Percentiles rank a stretch among this genome's conserved stretches.
Evolutionary conservation across 2,329 filamentous ascomycete genomes (phyloP).

Genomic region (Berkeleyomyces rouxiae): DNA sequence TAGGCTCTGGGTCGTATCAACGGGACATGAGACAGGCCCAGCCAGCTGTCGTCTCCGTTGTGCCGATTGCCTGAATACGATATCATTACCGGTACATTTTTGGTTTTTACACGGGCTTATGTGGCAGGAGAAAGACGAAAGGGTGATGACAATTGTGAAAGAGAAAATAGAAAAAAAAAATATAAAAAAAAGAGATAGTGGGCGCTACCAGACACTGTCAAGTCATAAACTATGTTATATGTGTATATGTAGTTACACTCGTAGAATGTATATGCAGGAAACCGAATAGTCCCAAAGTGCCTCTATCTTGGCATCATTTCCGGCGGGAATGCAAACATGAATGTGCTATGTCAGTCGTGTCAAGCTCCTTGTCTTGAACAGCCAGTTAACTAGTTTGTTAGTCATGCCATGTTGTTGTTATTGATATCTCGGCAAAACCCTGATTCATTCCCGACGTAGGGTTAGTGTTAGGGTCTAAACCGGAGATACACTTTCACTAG

Average conservation of each 20-base stretch:
- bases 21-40: neutral
- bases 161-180: neutral
- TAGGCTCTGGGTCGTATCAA: neutral
- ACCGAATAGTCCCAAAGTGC: too few relatives aligned
- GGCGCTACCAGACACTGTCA: too few relatives aligned
- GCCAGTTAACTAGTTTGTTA: neutral
- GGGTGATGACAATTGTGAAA: too few relatives aligned
- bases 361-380: too few relatives aligned
- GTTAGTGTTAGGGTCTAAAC: too few relatives aligned
- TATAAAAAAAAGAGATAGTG: neutral
- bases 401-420: neutral
- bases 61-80: neutral
- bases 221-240: too few relatives aligned
- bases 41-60: neutral
- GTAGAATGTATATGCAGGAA: too few relatives aligned
- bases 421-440: neutral
- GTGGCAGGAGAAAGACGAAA: neutral
- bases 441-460: neutral
- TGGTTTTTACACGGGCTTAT: neutral
- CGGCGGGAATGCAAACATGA: too few relatives aligned
- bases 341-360: too few relatives aligned
- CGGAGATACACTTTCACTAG: too few relatives aligned
- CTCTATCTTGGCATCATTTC: too few relatives aligned
- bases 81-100: neutral
- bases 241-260: too few relatives aligned